Evolutionary conservation across 352 stramenopile species (phyloP).

Genomic region (Globisporangium alternatum): DNA sequence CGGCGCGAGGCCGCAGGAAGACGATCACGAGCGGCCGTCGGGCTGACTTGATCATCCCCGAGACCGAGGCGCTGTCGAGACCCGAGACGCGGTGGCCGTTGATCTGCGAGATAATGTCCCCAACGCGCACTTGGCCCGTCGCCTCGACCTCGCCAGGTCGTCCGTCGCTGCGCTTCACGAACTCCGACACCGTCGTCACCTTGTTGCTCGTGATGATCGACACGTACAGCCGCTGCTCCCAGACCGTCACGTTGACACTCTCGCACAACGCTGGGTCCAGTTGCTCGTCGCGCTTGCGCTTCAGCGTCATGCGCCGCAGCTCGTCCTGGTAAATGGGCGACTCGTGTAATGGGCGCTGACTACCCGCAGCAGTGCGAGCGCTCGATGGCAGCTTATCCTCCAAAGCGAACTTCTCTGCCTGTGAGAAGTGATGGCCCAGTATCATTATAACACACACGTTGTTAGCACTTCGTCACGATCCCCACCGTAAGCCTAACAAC

Average conservation of each 20-base stretch:
- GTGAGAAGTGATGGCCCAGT: background rate
- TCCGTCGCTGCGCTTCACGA: constrained; percentile 47
- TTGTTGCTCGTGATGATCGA: constrained; percentile 56
- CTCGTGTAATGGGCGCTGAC: background rate
- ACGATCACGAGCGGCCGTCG: constrained; percentile 44
- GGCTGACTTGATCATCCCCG: constrained; percentile 44
- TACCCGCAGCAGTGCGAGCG: background rate
- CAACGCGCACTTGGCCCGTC: constrained; percentile 39
- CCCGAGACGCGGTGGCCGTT: constrained; percentile 29
- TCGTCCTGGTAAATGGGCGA: constrained; percentile 22
- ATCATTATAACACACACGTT: background rate
- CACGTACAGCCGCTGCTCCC: constrained; percentile 60
- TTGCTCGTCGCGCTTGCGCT: constrained; percentile 40
- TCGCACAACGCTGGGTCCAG: constrained; percentile 5
- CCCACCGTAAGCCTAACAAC: background rate
- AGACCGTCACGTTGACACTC: constrained; percentile 38
- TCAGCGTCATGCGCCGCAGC: constrained; percentile 32
- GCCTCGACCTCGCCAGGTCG: constrained; percentile 55
- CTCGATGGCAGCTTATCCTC: constrained; percentile 24
- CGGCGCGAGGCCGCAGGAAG: constrained; percentile 19
- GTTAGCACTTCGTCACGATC: background rate
- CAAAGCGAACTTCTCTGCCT: constrained; percentile 22
- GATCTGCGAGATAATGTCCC: constrained; percentile 58
- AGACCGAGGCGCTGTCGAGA: constrained; percentile 38
- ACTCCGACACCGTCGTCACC: constrained; percentile 50